Evolutionary conservation across 176 grass and related monocot species (phyloP).

Genomic region (Pontederia crassipes): DNA sequence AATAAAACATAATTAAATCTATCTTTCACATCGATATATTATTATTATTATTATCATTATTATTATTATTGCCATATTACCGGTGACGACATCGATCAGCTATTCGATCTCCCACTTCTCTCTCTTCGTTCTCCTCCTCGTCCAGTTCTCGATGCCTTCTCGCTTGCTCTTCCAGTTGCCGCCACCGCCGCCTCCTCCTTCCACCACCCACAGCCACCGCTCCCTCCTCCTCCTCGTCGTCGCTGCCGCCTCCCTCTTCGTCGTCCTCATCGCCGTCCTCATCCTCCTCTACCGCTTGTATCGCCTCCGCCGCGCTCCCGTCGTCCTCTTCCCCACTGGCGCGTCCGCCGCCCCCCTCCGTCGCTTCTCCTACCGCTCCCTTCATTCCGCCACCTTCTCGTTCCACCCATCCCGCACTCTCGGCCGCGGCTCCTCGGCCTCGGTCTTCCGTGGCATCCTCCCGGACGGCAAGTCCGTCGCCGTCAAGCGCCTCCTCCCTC

Average conservation of each 20-base stretch:
- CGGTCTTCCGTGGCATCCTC: conserved; percentile 50
- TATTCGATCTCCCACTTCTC: not conserved
- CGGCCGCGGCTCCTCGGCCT: conserved; percentile 50
- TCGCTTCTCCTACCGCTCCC: conserved; percentile 21
- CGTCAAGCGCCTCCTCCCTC: conserved; percentile 16
- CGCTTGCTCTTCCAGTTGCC: not conserved
- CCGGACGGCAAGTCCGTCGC: conserved; percentile 27
- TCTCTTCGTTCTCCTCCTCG: not conserved
- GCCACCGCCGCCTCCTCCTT: not conserved
- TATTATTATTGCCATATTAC: no score
- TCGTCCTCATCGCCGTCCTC: not conserved
- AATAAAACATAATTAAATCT: no score
- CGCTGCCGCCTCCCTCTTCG: not conserved
- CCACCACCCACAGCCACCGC: not conserved
- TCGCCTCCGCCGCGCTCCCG: no score
- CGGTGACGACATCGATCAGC: no score
- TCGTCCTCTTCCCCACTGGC: not conserved
- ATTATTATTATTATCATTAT: no score
- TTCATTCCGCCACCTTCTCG: conserved; percentile 27
- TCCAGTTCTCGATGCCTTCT: not conserved
- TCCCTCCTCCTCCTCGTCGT: conserved; percentile 1
- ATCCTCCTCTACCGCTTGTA: not conserved
- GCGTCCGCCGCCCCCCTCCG: conserved; percentile 11
- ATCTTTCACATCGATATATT: no score
- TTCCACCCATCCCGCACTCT: conserved; percentile 57